A percentile compares a stretch with the other conserved stretches of the same genome.
phyloP scores from a whole-genome alignment of 1,284 basidiomycete species.

The Polyporus tsugae region DNA sequence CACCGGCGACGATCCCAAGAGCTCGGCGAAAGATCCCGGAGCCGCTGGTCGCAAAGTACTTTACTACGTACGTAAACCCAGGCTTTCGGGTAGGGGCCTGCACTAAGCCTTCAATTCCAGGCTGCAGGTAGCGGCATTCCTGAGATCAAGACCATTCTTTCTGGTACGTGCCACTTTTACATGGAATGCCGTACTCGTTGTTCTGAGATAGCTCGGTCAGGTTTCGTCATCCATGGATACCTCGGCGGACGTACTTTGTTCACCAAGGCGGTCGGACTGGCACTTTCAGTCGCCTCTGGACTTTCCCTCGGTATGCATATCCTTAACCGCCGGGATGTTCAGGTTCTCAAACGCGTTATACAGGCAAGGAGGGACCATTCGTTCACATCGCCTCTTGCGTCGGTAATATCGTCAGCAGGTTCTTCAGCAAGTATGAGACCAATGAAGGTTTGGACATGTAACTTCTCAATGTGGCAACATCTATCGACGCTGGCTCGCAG shows the following conservation, averaged over 20 bases:
- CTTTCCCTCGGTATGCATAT: constrained; percentile 73
- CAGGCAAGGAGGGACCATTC: constrained; percentile 93
- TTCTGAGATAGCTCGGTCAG: constrained; percentile 45
- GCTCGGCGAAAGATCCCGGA: constrained; percentile 28
- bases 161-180: constrained; percentile 56
- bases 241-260: constrained; percentile 90
- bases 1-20: constrained; percentile 35
- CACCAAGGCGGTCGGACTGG: constrained; percentile 91
- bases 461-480: constrained; percentile 13
- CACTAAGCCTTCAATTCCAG: constrained; percentile 44
- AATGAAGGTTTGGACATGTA: constrained; percentile 75
- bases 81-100: no score
- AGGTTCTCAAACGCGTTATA: neutral
- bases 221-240: constrained; percentile 99
- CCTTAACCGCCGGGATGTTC: neutral
- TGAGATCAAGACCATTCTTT: constrained; percentile 96
- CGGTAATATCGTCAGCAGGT: constrained; percentile 93
- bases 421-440: constrained; percentile 89
- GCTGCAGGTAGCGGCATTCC: constrained; percentile 97
- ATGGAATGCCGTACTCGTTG: neutral
- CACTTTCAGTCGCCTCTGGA: constrained; percentile 92
- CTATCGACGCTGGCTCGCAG: constrained; percentile 46
- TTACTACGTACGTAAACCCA: constrained; percentile 73
- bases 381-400: constrained; percentile 97
- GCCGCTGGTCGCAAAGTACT: constrained; percentile 69